phyloP scores from a whole-genome alignment of 768 basidiomycete species.

The Infundibulicybe gibba region DNA sequence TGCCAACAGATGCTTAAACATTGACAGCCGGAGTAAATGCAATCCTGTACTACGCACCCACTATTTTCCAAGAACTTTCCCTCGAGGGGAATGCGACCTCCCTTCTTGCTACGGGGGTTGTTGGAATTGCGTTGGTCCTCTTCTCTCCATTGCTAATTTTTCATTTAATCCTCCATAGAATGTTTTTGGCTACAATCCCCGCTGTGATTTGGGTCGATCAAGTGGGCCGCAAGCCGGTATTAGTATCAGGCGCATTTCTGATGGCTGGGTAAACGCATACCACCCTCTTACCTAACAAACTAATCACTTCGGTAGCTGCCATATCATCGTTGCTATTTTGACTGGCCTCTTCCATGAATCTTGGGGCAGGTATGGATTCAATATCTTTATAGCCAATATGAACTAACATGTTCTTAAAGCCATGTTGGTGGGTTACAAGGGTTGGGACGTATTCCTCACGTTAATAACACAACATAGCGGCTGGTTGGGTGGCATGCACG shows the following conservation, averaged over 20 bases:
- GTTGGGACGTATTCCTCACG: background rate
- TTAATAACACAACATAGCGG: slow-evolving; percentile 29
- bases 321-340: slow-evolving; percentile 66
- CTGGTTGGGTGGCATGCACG: slow-evolving; percentile 70
- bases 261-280: slow-evolving; percentile 54
- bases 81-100: slow-evolving; percentile 58
- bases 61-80: slow-evolving; percentile 61
- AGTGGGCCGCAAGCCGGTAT: slow-evolving; percentile 68
- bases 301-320: slow-evolving; percentile 38
- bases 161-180: slow-evolving; percentile 31
- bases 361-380: slow-evolving; percentile 42
- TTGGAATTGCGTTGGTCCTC: slow-evolving; percentile 65
- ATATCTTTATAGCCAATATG: background rate
- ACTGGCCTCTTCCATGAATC: slow-evolving; percentile 53
- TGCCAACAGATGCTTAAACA: background rate
- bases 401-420: slow-evolving; percentile 11
- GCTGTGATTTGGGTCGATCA: slow-evolving; percentile 82
- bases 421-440: slow-evolving; percentile 27
- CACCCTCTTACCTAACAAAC: slow-evolving; percentile 4
- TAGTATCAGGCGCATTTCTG: slow-evolving; percentile 69
- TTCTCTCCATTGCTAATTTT: background rate
- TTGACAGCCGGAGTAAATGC: slow-evolving; percentile 57
- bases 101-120: slow-evolving; percentile 59
- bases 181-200: slow-evolving; percentile 77
- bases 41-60: slow-evolving; percentile 74